Base-by-base conservation (phyloP, 257 asterid species). In the Solanum pimpinellifolium region DNA sequence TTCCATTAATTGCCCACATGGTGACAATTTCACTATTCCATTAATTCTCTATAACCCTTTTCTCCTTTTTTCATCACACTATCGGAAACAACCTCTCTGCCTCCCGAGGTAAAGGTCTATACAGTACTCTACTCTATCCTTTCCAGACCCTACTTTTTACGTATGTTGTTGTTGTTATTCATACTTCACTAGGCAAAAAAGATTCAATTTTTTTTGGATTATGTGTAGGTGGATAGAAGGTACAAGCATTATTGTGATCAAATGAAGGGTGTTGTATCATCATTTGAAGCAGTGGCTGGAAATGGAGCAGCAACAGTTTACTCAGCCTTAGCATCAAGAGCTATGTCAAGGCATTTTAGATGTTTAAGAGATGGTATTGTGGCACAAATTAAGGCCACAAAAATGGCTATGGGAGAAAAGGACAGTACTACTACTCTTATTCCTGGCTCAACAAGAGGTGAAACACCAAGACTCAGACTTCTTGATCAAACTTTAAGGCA, bases 341-440 rank as follows among this genome's bases (percentile, higher is more conserved):
- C 98, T 49, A 96, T 95, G 98, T 96, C 99, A 18, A 89, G 98
- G 41, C 99, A 96, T 89, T 96, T 96, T 37, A 85, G 98, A 76
- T 92, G 95, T 86, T 49, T 96, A 15, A 92, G 92, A 88, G 99
- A 96, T 60, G 98, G 96, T 7, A 93, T 96, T 7, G 89, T 90
- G 23, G 87, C 76, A 3, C 95, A 95, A 83, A 91, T 96, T 21
- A 94, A 93, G 91, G 92, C 90, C 23, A 90, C 93, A 8, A 93
- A 89, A 91, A 95, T 92, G 83, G 98, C 93, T 4, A 88, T 93
- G 91, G 98, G 94, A 2, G 98, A 96, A 75, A 96, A 95, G 37
- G 99, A 94, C 29, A 68, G 56, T 15, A 69, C 83, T 3, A 81
- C 20, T 74, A 74, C 52, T 11, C 82, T 84, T 6, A 91, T 91